A percentile compares a stretch with the other conserved stretches of the same genome.
phyloP scores from a whole-genome alignment of 2,329 filamentous ascomycete species.

The Pseudopyrenochaeta lycopersici region DNA sequence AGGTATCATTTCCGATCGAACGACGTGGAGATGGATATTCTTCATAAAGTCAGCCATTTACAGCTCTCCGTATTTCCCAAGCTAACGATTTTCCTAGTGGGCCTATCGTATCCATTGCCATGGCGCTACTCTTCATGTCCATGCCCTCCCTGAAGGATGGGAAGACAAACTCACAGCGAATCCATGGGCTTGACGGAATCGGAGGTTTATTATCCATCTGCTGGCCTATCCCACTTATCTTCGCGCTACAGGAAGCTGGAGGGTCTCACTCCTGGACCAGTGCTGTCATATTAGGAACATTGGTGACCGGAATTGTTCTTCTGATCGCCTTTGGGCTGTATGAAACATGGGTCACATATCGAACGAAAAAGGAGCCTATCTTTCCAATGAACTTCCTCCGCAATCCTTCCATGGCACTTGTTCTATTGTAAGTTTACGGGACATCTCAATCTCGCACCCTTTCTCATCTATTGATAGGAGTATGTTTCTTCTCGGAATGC shows the following conservation, averaged over 20 bases:
- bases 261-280: conserved; percentile 35
- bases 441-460: neutral
- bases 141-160: conserved; percentile 35
- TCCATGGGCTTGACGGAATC: conserved; percentile 37
- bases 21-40: conserved; percentile 60
- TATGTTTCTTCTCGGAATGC: conserved; percentile 39
- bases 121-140: conserved; percentile 33
- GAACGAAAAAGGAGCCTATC: conserved; percentile 33
- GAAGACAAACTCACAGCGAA: conserved; percentile 36
- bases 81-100: conserved; percentile 22
- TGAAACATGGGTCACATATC: conserved; percentile 38
- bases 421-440: conserved; percentile 27
- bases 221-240: conserved; percentile 44
- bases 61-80: neutral
- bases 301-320: conserved; percentile 32
- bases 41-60: conserved; percentile 53
- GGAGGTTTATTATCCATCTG: conserved; percentile 40
- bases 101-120: conserved; percentile 33
- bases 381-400: conserved; percentile 39
- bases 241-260: conserved; percentile 44
- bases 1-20: conserved; percentile 52
- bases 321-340: conserved; percentile 37
- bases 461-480: conserved; percentile 15
- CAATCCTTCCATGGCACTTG: conserved; percentile 31
- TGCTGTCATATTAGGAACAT: conserved; percentile 39